Percentiles rank a stretch among this genome's conserved stretches.
These are phyloP conservation scores for Cicer pinnatifidum DNA, from an alignment of 306 rosid genomes.

Conservation along the genomic window DNA sequence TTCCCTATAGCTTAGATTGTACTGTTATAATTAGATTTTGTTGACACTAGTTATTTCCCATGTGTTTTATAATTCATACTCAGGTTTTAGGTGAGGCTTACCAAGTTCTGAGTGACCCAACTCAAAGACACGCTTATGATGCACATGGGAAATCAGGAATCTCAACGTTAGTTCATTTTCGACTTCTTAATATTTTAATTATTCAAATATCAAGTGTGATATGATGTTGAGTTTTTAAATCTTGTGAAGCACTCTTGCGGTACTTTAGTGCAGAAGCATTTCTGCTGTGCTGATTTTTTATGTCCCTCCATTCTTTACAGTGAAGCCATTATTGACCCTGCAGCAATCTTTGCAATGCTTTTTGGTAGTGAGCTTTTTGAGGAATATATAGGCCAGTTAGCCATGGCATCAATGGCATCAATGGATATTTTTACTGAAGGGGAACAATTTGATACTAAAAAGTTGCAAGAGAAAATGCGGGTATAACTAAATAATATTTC, in stretches of 20 bases:
- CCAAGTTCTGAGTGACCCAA: constrained; percentile 89
- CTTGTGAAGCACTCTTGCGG: constrained; percentile 3
- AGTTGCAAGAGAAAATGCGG: constrained; percentile 94
- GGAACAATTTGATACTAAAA: constrained; percentile 83
- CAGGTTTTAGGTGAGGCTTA: constrained; percentile 98
- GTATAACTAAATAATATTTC: constrained; percentile 48
- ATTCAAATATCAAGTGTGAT: constrained; percentile 30
- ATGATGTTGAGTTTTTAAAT: constrained; percentile 25
- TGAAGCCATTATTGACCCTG: constrained; percentile 94
- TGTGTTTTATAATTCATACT: constrained; percentile 25
- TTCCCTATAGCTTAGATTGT: constrained; percentile 23
- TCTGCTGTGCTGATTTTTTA: constrained; percentile 40
- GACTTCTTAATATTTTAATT: constrained; percentile 21
- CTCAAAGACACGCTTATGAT: constrained; percentile 93
- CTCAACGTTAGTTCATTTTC: constrained; percentile 71
- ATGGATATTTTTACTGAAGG: constrained; percentile 86
- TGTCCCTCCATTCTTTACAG: constrained; percentile 52
- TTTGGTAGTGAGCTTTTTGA: constrained; percentile 99
- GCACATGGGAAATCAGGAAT: constrained; percentile 88
- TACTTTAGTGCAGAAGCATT: constrained; percentile 1
- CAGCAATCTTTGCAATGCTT: constrained; percentile 98
- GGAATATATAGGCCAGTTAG: constrained; percentile 94
- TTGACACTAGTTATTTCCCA: constrained; percentile 26
- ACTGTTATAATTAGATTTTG: constrained; percentile 10
- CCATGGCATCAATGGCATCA: constrained; percentile 99